Evolutionary conservation across 495 filamentous ascomycete genomes (phyloP).

Genomic region (Saxophila tyrrhenica): DNA sequence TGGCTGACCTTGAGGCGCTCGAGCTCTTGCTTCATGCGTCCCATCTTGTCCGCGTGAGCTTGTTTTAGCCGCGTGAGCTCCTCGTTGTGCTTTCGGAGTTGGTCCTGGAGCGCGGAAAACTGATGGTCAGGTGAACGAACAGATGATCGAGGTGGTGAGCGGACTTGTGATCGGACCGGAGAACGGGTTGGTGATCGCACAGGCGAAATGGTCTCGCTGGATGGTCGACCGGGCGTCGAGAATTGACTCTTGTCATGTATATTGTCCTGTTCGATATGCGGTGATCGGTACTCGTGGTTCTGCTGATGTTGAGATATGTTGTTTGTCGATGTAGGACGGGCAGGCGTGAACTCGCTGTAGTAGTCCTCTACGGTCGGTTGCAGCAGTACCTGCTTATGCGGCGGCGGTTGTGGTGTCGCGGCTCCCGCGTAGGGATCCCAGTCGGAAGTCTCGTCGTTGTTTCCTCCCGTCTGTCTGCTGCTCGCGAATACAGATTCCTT

Average conservation of each 20-base stretch:
- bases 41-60: background rate
- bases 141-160: background rate
- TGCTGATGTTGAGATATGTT: background rate
- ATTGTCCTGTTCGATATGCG: too few species aligned
- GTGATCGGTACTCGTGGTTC: too few species aligned
- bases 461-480: background rate
- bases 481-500: slow-evolving; percentile 9
- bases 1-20: background rate
- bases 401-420: slow-evolving; percentile 11
- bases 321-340: background rate
- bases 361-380: slow-evolving; percentile 22
- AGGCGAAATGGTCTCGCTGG: slow-evolving; percentile 13
- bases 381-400: slow-evolving; percentile 7
- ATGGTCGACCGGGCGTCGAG: slow-evolving; percentile 6
- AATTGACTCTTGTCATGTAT: background rate
- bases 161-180: slow-evolving; percentile 7
- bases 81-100: background rate
- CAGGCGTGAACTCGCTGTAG: slow-evolving; percentile 18
- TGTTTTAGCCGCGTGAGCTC: background rate
- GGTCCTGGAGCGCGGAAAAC: background rate
- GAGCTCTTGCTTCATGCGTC: background rate
- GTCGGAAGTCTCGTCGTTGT: background rate
- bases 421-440: slow-evolving; percentile 14
- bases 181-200: slow-evolving; percentile 9
- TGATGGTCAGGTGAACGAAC: background rate